Evolutionary conservation across 495 filamentous ascomycete species (phyloP), one percentile per base, ranked within the genome.

Genomic region (Hypoxylon fragiforme): DNA sequence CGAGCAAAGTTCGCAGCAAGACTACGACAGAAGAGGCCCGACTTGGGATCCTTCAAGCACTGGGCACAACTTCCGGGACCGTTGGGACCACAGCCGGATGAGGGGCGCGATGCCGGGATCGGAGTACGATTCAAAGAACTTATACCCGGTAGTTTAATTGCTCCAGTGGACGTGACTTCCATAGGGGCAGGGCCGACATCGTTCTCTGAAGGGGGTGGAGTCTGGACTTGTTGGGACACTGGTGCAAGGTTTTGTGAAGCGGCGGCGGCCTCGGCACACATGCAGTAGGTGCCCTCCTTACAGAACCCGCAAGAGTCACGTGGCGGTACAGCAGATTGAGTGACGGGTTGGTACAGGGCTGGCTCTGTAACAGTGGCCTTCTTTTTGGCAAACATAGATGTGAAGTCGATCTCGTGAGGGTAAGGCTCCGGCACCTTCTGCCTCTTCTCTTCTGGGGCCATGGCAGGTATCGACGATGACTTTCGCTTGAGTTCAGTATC

Each of bases 221-320:
- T 90, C 28, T 71, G 69, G 71, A 84, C 70, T 77, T 83, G 57
- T 72, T 82, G 68, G 9, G 65, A 44, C 7, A 59, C 49, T 14
- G 60, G 60, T 77, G 69, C 31, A 73, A 77, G 39, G 68, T 79
- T 44, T 76, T 77, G 63, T 12, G n/a, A n/a, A n/a, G 58, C 50
- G 6, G 64, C 58, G 7, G 82, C 80, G 64, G 89, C 79, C 47
- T 92, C 89, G 20, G 86, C 88, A 66, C 90, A 95, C 48, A 92
- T 82, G 64, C 90, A 95, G 59, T 88, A 87, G 0, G 85, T 90
- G 12, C 88, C 89, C 44, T 92, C 88, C 58, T 84, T 79, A 68
- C 90, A 95, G 73, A 95, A 95, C n/a, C 90, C 90, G 62, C 90
- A 95, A 7, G 85, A 80, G 41, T 94, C 90, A 37, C 66, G 61